Conservation (phyloP, 2,329 filamentous ascomycete species). For the Pezicula carpinea region DNA sequence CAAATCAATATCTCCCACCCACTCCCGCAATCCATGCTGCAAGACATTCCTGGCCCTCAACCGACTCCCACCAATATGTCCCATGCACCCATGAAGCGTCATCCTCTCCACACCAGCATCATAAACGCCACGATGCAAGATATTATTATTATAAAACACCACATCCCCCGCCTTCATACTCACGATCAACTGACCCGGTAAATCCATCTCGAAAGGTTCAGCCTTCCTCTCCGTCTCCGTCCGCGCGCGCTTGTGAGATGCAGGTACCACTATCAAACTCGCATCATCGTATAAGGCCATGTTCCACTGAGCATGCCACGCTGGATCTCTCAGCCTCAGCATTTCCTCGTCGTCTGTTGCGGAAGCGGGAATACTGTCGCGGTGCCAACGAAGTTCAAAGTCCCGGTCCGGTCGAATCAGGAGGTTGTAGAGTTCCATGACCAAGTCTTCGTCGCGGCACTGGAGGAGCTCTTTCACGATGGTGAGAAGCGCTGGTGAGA, state of each 20-base stretch:
- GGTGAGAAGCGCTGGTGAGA: conserved; percentile 57
- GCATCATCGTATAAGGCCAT: conserved; percentile 73
- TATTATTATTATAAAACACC: conserved; percentile 89
- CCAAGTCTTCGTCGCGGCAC: conserved; percentile 55
- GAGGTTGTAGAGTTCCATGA: conserved; percentile 87
- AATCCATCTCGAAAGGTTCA: conserved; percentile 53
- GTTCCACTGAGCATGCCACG: conserved; percentile 83
- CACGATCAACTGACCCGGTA: conserved; percentile 64
- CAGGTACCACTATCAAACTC: conserved; percentile 71
- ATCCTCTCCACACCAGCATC: conserved; percentile 53
- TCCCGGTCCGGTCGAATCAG: conserved; percentile 67
- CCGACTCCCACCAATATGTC: conserved; percentile 49
- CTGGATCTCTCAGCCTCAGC: conserved; percentile 51
- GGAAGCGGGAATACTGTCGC: conserved; percentile 72
- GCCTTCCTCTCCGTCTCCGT: conserved; percentile 66
- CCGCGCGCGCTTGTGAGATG: conserved; percentile 66
- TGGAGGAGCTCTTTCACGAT: conserved; percentile 61
- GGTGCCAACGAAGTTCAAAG: conserved; percentile 78
- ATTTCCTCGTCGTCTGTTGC: conserved; percentile 65
- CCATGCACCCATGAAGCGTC: conserved; percentile 70
- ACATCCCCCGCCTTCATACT: conserved; percentile 68
- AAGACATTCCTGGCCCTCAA: conserved; percentile 66
- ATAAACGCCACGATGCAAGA: conserved; percentile 70
- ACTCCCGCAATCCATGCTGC: conserved; percentile 67
- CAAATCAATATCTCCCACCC: conserved; percentile 58